Percentiles rank a stretch among this genome's conserved stretches.
Evolutionary conservation across 108 stramenopile genomes (phyloP).

Genomic region (Aurantiochytrium sp.): DNA sequence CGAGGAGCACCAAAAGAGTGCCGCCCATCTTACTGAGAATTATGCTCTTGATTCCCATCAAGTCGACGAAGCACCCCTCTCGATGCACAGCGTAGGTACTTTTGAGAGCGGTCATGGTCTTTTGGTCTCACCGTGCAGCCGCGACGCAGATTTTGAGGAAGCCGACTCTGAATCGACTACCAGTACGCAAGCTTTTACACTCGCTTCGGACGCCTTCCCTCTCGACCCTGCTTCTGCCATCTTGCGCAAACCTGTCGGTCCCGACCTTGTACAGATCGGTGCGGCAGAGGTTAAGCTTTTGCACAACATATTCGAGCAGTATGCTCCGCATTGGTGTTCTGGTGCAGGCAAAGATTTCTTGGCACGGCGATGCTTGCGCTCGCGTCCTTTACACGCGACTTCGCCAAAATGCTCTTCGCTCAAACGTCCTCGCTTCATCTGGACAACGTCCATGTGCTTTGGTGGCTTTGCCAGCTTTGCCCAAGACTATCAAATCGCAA

Average conservation of each 20-base stretch:
- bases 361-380: not conserved
- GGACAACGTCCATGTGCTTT: not conserved
- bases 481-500: not conserved
- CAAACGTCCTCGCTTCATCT: not conserved
- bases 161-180: no score
- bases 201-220: no score
- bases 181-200: no score
- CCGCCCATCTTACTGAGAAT: no score
- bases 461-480: not conserved
- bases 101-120: no score
- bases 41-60: no score
- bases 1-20: no score
- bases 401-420: not conserved
- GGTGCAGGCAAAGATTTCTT: not conserved
- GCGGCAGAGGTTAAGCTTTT: not conserved
- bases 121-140: no score
- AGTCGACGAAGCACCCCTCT: no score
- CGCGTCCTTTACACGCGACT: not conserved
- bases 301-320: not conserved
- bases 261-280: not conserved
- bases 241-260: not conserved
- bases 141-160: no score
- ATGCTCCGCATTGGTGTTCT: not conserved
- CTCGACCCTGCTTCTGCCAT: no score
- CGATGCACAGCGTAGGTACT: no score